phyloP scores from a whole-genome alignment of 2,329 filamentous ascomycete genomes.

The Hypoxylon sp. region DNA sequence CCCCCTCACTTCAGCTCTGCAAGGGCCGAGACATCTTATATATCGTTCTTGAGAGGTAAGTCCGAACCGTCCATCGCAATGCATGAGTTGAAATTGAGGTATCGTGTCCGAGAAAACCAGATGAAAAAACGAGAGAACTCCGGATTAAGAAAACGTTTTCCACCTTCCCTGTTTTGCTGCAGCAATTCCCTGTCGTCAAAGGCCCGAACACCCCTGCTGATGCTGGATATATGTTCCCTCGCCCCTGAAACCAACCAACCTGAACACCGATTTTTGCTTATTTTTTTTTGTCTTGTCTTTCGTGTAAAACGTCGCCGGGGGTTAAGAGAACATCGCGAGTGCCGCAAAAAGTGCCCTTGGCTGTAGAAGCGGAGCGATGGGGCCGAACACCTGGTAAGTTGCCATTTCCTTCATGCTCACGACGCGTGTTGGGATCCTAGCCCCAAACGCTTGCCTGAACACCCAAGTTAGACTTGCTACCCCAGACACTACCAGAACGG shows the following conservation, averaged over 20 bases:
- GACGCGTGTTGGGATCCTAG: constrained; percentile 53
- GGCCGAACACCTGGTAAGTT: background rate
- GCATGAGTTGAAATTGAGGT: constrained; percentile 21
- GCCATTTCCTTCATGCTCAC: constrained; percentile 9
- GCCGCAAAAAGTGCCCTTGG: background rate
- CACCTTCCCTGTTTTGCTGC: constrained; percentile 31
- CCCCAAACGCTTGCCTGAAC: constrained; percentile 96
- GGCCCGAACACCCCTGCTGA: constrained; percentile 49
- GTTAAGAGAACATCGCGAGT: background rate
- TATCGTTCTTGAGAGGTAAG: constrained; percentile 32
- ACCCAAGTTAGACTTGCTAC: constrained; percentile 79
- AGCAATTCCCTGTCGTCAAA: constrained; percentile 44
- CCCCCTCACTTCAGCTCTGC: background rate
- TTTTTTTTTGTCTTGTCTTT: constrained; percentile 39
- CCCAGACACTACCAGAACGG: constrained; percentile 84
- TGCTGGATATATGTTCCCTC: constrained; percentile 46
- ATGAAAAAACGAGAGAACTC: constrained; percentile 35
- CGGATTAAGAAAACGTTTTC: constrained; percentile 32
- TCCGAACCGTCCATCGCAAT: constrained; percentile 14
- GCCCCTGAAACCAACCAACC: constrained; percentile 42
- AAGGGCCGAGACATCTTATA: constrained; percentile 30
- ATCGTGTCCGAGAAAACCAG: constrained; percentile 32
- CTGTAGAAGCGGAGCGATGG: background rate
- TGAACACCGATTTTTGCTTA: constrained; percentile 44
- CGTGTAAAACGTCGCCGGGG: background rate